phyloP scores from a whole-genome alignment of 2,329 filamentous ascomycete species.

The Stachybotrys elegans region DNA sequence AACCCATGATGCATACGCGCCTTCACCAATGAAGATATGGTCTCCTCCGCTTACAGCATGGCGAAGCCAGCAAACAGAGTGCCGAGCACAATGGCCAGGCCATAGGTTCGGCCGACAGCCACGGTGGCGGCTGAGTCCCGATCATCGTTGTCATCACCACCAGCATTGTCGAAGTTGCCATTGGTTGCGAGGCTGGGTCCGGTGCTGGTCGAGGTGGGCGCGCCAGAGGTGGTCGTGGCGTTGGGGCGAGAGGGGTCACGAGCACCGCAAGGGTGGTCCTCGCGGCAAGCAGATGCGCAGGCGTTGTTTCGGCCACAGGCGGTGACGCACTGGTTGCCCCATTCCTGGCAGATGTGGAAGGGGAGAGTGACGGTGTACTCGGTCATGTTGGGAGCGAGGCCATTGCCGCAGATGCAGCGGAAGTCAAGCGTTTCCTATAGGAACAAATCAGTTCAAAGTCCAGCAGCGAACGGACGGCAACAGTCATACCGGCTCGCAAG shows the following conservation, averaged over 20 bases:
- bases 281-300: constrained; percentile 57
- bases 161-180: constrained; percentile 9
- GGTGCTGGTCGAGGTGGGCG: constrained; percentile 32
- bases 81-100: constrained; percentile 31
- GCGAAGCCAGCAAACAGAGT: constrained; percentile 36
- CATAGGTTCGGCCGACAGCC: constrained; percentile 30
- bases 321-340: constrained; percentile 62
- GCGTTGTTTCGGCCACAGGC: constrained; percentile 49
- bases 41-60: constrained; percentile 23
- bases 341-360: constrained; percentile 70
- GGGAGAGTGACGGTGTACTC: constrained; percentile 76
- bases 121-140: constrained; percentile 16
- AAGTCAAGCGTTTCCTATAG: constrained; percentile 59
- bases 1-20: background rate
- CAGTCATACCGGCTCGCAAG: constrained; percentile 57
- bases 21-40: background rate
- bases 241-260: constrained; percentile 58
- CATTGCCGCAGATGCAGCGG: constrained; percentile 66
- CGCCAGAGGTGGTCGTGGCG: constrained; percentile 39
- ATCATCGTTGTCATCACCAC: constrained; percentile 7
- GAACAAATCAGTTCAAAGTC: constrained; percentile 1
- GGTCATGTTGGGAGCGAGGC: constrained; percentile 63
- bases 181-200: constrained; percentile 16
- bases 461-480: background rate
- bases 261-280: constrained; percentile 70